These are phyloP conservation scores for Lasiosphaeriaceae sp. DNA, from an alignment of 495 filamentous ascomycete species.

Conservation along the genomic window DNA sequence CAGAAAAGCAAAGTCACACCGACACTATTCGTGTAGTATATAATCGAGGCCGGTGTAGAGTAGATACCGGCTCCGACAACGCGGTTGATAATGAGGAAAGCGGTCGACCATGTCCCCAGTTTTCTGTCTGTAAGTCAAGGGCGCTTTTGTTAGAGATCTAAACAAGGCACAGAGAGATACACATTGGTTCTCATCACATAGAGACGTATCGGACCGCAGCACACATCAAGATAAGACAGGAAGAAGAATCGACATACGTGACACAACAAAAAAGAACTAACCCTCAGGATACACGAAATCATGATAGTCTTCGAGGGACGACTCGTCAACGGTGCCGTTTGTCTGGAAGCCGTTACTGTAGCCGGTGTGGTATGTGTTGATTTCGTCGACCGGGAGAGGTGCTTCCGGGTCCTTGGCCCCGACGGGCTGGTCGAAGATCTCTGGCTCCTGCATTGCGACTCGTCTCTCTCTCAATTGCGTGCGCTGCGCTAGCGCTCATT, in stretches of 20 bases:
- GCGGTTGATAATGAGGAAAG: constrained; percentile 34
- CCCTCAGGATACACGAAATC: constrained; percentile 38
- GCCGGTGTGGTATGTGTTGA: constrained; percentile 21
- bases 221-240: background rate
- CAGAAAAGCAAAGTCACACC: constrained; percentile 30
- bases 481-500: background rate
- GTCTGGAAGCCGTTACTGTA: constrained; percentile 19
- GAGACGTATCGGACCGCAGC: background rate
- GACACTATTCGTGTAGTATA: constrained; percentile 26
- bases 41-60: constrained; percentile 24
- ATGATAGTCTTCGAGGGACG: constrained; percentile 25
- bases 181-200: background rate
- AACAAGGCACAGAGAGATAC: too few relatives aligned
- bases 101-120: constrained; percentile 31
- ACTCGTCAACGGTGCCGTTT: constrained; percentile 12
- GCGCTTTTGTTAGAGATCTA: background rate
- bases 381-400: constrained; percentile 13
- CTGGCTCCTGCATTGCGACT: constrained; percentile 30
- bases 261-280: constrained; percentile 7
- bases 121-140: constrained; percentile 22
- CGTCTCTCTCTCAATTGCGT: background rate
- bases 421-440: constrained; percentile 34
- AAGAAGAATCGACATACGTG: background rate
- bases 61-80: constrained; percentile 31
- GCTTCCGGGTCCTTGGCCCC: constrained; percentile 24